A percentile compares a stretch with the other conserved stretches of the same genome.
Evolutionary conservation across 2,329 filamentous ascomycete genomes (phyloP).

Genomic region (Xylariaceae sp.): DNA sequence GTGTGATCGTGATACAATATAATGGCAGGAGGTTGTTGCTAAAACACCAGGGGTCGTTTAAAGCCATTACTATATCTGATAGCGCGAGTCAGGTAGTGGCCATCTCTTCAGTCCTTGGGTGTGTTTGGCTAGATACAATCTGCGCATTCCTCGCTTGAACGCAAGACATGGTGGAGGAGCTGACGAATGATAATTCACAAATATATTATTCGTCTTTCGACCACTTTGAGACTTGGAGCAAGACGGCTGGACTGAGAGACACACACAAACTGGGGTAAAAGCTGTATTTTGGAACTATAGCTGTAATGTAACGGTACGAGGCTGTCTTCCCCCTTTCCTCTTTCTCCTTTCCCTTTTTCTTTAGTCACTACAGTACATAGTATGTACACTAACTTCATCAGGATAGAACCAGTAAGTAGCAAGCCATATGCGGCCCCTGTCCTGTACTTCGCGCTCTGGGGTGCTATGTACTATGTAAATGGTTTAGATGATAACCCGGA

Average conservation of each 20-base stretch:
- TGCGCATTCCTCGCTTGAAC: not conserved
- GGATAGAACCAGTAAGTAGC: not conserved
- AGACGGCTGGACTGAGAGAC: not conserved
- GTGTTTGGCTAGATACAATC: not conserved
- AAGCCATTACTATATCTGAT: not conserved
- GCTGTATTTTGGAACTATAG: too few relatives aligned
- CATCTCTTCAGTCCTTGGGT: not conserved
- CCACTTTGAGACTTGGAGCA: not conserved
- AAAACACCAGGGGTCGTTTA: not conserved
- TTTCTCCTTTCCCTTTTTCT: slow-evolving; percentile 1
- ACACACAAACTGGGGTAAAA: not conserved
- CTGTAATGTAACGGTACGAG: not conserved
- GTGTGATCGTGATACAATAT: not conserved
- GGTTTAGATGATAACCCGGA: slow-evolving; percentile 28
- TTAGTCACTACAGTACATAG: not conserved
- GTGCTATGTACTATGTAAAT: too few relatives aligned
- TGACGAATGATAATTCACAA: not conserved
- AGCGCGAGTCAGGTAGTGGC: not conserved
- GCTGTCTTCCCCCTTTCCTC: too few relatives aligned
- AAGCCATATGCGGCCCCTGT: slow-evolving; percentile 6
- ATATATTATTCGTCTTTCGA: not conserved
- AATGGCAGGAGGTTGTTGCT: not conserved
- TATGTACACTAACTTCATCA: not conserved
- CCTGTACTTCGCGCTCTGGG: slow-evolving; percentile 22
- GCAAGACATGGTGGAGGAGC: not conserved